A percentile compares a stretch with the other conserved stretches of the same genome.
Conservation (phyloP, 2,329 filamentous ascomycete genomes). For the Talaromyces marneffei region DNA sequence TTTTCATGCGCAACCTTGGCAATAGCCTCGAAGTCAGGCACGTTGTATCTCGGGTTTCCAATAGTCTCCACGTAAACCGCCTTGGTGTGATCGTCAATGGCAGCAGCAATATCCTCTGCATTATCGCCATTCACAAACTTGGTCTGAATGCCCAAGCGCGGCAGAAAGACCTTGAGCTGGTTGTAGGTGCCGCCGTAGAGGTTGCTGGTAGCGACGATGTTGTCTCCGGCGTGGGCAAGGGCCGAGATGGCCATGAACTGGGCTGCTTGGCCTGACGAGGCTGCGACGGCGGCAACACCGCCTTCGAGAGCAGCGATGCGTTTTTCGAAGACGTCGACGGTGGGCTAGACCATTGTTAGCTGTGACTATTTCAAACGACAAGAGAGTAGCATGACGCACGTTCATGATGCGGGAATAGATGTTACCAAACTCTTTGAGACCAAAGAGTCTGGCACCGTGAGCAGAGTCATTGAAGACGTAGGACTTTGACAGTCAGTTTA, state of each 20-base stretch:
- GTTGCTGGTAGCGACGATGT: constrained; percentile 86
- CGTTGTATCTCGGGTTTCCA: constrained; percentile 88
- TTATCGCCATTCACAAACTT: constrained; percentile 83
- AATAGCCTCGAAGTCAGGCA: constrained; percentile 85
- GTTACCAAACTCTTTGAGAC: constrained; percentile 94
- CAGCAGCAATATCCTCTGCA: constrained; percentile 68
- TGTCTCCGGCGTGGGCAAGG: constrained; percentile 82
- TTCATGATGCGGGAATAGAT: constrained; percentile 98
- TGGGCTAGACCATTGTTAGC: constrained; percentile 54
- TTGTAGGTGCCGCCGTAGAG: constrained; percentile 96
- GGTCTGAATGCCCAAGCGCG: constrained; percentile 78
- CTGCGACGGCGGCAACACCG: constrained; percentile 77
- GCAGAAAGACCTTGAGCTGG: constrained; percentile 87
- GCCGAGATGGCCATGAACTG: constrained; percentile 86
- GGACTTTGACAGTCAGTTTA: constrained; percentile 50
- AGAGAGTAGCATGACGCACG: constrained; percentile 51
- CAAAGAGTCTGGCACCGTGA: constrained; percentile 89
- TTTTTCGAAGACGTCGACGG: constrained; percentile 94
- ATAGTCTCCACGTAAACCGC: constrained; percentile 88
- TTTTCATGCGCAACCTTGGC: constrained; percentile 69
- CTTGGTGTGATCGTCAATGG: constrained; percentile 91
- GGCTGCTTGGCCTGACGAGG: constrained; percentile 80
- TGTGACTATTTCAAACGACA: too few relatives aligned
- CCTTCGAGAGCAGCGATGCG: constrained; percentile 92
- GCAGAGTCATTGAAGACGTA: constrained; percentile 94